Conservation (phyloP, 192 early-diverging fungal genomes). For the Chytriomyces sp. region DNA sequence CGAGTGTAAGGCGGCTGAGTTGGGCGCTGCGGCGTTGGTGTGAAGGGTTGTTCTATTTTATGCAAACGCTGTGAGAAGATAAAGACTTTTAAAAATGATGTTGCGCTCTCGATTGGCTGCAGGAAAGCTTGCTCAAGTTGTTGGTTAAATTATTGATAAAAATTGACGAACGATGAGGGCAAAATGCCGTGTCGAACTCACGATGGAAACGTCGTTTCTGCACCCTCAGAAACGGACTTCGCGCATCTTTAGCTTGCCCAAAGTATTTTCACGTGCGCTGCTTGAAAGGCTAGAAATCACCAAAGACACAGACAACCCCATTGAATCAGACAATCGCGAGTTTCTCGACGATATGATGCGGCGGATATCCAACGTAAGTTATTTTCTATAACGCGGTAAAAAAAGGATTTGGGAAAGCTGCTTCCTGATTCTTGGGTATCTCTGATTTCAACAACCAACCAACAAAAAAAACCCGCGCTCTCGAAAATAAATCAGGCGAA, state of each 20-base stretch:
- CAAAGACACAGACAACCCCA: slow-evolving; percentile 8
- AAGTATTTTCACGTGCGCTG: slow-evolving; percentile 22
- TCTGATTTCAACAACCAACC: background rate
- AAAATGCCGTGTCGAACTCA: too few relatives aligned
- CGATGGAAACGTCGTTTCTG: too few relatives aligned
- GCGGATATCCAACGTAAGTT: background rate
- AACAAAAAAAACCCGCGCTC: too few relatives aligned
- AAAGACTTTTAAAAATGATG: too few relatives aligned
- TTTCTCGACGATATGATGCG: background rate
- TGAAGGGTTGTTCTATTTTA: too few relatives aligned
- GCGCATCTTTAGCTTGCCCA: slow-evolving; percentile 24
- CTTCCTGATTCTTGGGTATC: background rate
- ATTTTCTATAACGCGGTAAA: background rate
- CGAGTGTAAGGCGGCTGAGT: slow-evolving; percentile 36
- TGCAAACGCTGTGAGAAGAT: too few relatives aligned
- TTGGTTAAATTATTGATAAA: too few relatives aligned
- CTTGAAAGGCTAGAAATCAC: slow-evolving; percentile 15
- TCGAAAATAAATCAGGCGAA: background rate
- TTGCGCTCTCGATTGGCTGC: too few relatives aligned
- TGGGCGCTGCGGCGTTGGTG: background rate
- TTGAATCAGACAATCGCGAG: background rate
- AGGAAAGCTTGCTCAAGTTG: too few relatives aligned
- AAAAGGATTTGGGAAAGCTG: background rate
- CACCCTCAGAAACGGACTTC: background rate
- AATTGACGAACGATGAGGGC: too few relatives aligned